A percentile compares a stretch with the other conserved stretches of the same genome.
Evolutionary conservation across 2,329 filamentous ascomycete species (phyloP).

Genomic region (Ambrosiella xylebori): DNA sequence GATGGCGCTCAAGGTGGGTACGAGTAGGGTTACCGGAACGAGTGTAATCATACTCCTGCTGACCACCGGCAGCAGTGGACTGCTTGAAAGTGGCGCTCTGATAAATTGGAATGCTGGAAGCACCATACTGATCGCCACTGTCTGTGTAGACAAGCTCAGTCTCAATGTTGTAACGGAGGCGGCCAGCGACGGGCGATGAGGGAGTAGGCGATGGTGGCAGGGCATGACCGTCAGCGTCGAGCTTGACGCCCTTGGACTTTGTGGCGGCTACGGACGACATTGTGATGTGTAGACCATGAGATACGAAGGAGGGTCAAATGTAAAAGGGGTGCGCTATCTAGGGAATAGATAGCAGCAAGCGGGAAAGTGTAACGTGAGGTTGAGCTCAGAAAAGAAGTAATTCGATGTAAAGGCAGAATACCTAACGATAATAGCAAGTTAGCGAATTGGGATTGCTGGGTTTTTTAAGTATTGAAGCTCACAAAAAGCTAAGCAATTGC

Average conservation of each 20-base stretch:
- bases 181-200: slow-evolving; percentile 71
- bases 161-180: slow-evolving; percentile 72
- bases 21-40: slow-evolving; percentile 93
- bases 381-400: background rate
- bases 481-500: background rate
- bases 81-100: slow-evolving; percentile 99
- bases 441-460: background rate
- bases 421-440: background rate
- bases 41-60: slow-evolving; percentile 90
- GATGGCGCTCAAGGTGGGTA: slow-evolving; percentile 85
- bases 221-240: slow-evolving; percentile 67
- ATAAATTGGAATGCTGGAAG: slow-evolving; percentile 93
- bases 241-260: slow-evolving; percentile 29
- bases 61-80: slow-evolving; percentile 57
- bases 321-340: background rate
- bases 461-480: background rate
- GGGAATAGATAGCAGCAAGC: background rate
- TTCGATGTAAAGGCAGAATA: background rate
- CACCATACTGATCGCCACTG: slow-evolving; percentile 88
- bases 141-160: slow-evolving; percentile 96
- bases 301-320: background rate
- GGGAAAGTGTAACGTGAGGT: background rate
- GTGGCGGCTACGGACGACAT: slow-evolving; percentile 17
- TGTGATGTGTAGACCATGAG: background rate
- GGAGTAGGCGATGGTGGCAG: slow-evolving; percentile 84